Percentiles rank a stretch among this genome's conserved stretches.
These are phyloP conservation scores for Saturnispora serradocipensis DNA, from an alignment of 805 yeast genomes.

Conservation along the genomic window DNA sequence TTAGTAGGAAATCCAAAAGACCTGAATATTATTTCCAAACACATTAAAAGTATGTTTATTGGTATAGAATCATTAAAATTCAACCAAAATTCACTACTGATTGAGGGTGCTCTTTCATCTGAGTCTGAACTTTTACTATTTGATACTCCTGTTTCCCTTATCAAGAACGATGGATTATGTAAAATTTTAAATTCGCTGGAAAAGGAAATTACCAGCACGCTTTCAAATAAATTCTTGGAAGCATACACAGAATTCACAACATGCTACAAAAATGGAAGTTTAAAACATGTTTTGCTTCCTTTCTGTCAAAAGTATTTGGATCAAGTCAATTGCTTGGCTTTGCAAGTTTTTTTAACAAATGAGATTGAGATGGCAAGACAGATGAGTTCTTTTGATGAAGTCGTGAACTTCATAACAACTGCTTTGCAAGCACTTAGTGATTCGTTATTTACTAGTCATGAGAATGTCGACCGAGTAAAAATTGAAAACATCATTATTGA, in stretches of 20 bases:
- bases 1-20: slow-evolving; percentile 60
- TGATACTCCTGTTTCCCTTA: slow-evolving; percentile 33
- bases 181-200: slow-evolving; percentile 63
- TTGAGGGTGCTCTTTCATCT: slow-evolving; percentile 43
- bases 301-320: slow-evolving; percentile 39
- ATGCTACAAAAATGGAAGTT: slow-evolving; percentile 8
- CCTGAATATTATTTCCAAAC: slow-evolving; percentile 40
- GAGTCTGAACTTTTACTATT: slow-evolving; percentile 54
- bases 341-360: slow-evolving; percentile 51
- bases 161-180: slow-evolving; percentile 34
- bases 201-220: slow-evolving; percentile 36
- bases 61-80: slow-evolving; percentile 42
- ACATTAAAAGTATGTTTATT: slow-evolving; percentile 61
- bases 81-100: slow-evolving; percentile 20
- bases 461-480: slow-evolving; percentile 31
- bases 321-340: slow-evolving; percentile 47
- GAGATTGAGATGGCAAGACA: slow-evolving; percentile 25
- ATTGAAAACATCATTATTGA: slow-evolving; percentile 61
- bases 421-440: not conserved
- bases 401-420: not conserved
- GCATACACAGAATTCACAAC: slow-evolving; percentile 24
- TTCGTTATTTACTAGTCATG: slow-evolving; percentile 15
- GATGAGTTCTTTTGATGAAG: not conserved
- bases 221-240: slow-evolving; percentile 30
- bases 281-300: slow-evolving; percentile 13